Conservation (phyloP, 108 stramenopile genomes). For the Fragilaria crotonensis region DNA sequence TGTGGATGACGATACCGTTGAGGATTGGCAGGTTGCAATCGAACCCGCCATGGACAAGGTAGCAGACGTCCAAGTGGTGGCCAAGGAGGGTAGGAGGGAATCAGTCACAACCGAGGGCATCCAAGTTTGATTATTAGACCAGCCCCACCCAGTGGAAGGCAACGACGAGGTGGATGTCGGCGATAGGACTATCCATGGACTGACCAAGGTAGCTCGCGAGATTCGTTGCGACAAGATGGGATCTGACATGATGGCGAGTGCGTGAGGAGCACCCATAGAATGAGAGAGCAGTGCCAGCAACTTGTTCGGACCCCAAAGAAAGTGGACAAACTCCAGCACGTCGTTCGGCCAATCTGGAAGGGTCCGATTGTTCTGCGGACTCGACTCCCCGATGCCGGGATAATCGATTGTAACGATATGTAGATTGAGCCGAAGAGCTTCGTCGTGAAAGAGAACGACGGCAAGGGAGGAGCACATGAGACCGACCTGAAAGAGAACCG, state of each 20-base stretch:
- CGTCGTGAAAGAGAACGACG: conserved; percentile 18
- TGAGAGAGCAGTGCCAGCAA: conserved; percentile 13
- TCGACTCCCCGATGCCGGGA: conserved; percentile 29
- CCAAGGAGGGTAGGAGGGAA: neutral
- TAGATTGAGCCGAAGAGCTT: conserved; percentile 15
- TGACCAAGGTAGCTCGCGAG: neutral
- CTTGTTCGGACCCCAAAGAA: neutral
- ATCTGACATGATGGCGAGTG: neutral
- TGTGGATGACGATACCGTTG: neutral
- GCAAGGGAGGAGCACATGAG: conserved; percentile 21
- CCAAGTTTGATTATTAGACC: neutral
- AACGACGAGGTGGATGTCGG: too few relatives aligned
- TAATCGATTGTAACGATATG: conserved; percentile 19
- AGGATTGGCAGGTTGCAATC: neutral
- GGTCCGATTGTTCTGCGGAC: conserved; percentile 10
- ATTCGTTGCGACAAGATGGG: neutral
- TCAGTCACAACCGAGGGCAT: neutral
- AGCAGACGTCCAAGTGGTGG: neutral
- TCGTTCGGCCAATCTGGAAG: conserved; percentile 18
- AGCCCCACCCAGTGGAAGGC: neutral
- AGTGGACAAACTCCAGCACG: conserved; percentile 10
- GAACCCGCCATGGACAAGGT: neutral
- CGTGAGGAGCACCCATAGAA: conserved; percentile 9
- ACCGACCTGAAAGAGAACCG: conserved; percentile 24
- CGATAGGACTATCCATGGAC: neutral